Evolutionary conservation across 192 early-diverging fungal species (phyloP).

Genomic region (Backusella macrospora): DNA sequence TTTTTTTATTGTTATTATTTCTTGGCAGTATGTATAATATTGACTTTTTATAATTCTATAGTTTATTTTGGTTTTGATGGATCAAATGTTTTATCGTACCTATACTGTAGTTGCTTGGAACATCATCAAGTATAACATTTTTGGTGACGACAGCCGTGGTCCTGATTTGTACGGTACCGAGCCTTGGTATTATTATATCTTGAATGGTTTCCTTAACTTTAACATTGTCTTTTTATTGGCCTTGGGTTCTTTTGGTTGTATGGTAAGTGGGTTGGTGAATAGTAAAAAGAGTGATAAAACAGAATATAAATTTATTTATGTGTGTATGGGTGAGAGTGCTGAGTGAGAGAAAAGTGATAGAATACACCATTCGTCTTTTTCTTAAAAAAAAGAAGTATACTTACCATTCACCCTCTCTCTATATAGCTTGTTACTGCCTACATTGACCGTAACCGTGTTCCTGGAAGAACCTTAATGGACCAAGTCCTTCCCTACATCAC

Average conservation of each 20-base stretch:
- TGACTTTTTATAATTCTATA: constrained; percentile 31
- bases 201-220: constrained; percentile 91
- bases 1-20: background rate
- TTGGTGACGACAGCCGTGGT: constrained; percentile 60
- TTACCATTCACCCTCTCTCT: background rate
- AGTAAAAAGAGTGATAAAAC: background rate
- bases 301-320: background rate
- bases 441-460: constrained; percentile 48
- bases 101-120: constrained; percentile 78
- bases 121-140: constrained; percentile 92
- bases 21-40: background rate
- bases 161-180: constrained; percentile 90
- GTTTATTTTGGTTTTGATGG: constrained; percentile 68
- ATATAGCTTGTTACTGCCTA: constrained; percentile 48
- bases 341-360: background rate
- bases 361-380: background rate
- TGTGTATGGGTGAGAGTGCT: background rate
- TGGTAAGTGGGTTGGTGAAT: constrained; percentile 45
- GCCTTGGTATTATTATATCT: constrained; percentile 90
- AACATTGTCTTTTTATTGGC: constrained; percentile 82
- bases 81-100: constrained; percentile 77
- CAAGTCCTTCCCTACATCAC: constrained; percentile 44
- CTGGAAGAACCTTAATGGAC: constrained; percentile 25
- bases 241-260: constrained; percentile 58
- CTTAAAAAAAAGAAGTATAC: background rate